These are phyloP conservation scores for Arthrobotrys sphaeroides DNA, from an alignment of 2,329 filamentous ascomycete genomes.

Conservation along the genomic window DNA sequence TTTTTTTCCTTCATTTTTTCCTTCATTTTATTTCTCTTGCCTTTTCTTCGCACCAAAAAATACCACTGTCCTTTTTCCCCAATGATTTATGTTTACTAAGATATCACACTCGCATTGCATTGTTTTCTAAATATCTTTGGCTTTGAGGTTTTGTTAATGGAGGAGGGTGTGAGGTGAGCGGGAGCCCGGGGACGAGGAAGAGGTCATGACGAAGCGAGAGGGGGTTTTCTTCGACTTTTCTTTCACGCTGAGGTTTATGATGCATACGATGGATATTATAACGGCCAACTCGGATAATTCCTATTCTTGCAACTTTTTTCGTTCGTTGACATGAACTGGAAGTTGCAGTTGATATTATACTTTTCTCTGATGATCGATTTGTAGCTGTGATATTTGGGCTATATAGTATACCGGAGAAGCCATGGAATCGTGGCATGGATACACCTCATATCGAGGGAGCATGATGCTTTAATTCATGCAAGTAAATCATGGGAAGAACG, in stretches of 20 bases:
- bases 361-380: not conserved
- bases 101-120: slow-evolving; percentile 24
- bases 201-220: too few species aligned
- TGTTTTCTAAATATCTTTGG: not conserved
- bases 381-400: not conserved
- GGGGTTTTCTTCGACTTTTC: not conserved
- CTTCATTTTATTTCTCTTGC: not conserved
- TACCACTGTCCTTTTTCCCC: slow-evolving; percentile 31
- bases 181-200: too few species aligned
- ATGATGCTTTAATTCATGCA: too few species aligned
- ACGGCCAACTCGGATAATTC: slow-evolving; percentile 47
- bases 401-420: too few species aligned
- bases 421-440: too few species aligned
- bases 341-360: not conserved
- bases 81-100: slow-evolving; percentile 29
- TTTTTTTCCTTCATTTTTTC: not conserved
- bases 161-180: not conserved
- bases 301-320: slow-evolving; percentile 15
- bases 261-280: slow-evolving; percentile 21
- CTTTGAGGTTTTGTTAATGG: not conserved
- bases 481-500: too few species aligned
- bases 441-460: too few species aligned
- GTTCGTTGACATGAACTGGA: slow-evolving; percentile 2
- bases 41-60: slow-evolving; percentile 4
- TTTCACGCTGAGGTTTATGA: not conserved